Percentiles rank a stretch among this genome's conserved stretches.
phyloP scores from a whole-genome alignment of 495 filamentous ascomycete genomes.

The Cetradonia linearis region DNA sequence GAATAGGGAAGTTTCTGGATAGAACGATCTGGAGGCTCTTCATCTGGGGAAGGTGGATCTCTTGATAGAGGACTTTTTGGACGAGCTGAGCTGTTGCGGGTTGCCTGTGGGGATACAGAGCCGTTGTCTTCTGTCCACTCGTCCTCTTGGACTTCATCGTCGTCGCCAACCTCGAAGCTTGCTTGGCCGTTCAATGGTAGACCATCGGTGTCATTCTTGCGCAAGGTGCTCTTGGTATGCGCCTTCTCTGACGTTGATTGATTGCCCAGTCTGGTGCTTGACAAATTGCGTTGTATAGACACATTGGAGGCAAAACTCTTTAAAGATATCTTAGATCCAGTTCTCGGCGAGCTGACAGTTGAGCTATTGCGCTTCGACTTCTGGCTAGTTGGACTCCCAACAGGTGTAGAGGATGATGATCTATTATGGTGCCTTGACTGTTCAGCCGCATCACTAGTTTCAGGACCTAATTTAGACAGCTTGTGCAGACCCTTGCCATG shows the following conservation, averaged over 20 bases:
- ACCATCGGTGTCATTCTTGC: conserved; percentile 17
- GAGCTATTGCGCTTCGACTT: conserved; percentile 22
- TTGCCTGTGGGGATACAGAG: conserved; percentile 22
- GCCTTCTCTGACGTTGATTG: conserved; percentile 18
- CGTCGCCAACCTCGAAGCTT: conserved; percentile 22
- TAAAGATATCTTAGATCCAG: conserved; percentile 20
- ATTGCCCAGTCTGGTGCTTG: conserved; percentile 19
- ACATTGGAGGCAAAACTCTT: conserved; percentile 22
- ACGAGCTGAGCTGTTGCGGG: conserved; percentile 15
- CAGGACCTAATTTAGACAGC: conserved; percentile 26
- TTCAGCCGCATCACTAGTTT: conserved; percentile 7
- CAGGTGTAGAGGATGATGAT: conserved; percentile 22
- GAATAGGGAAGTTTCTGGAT: conserved; percentile 19
- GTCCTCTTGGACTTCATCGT: conserved; percentile 21
- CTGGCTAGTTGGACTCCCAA: conserved; percentile 20
- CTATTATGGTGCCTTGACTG: conserved; percentile 16
- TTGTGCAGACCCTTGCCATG: conserved; percentile 34
- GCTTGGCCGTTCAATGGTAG: conserved; percentile 14
- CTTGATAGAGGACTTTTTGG: conserved; percentile 15
- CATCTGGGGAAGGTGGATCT: conserved; percentile 23
- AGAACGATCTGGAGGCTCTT: conserved; percentile 18
- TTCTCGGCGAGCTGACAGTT: conserved; percentile 15
- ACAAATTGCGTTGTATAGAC: conserved; percentile 13
- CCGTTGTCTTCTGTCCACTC: conserved; percentile 25
- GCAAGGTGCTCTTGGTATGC: conserved; percentile 18